phyloP scores from a whole-genome alignment of 2,329 filamentous ascomycete species.

The Tolypocladium guangdongense region DNA sequence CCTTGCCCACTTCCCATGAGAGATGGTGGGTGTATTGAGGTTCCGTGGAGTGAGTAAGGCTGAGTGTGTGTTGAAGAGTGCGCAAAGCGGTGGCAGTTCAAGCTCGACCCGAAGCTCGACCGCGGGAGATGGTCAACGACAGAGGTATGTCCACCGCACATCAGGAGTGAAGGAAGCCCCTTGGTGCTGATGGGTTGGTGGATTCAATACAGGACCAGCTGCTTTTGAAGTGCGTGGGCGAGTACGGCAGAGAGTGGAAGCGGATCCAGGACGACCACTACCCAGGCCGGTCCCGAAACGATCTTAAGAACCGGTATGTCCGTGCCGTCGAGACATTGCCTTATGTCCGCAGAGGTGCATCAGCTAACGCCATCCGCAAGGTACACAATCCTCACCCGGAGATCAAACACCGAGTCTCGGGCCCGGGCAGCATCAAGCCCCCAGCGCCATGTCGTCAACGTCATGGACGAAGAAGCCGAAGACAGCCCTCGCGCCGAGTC shows the following conservation, averaged over 20 bases:
- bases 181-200: neutral
- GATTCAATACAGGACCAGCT: conserved; percentile 7
- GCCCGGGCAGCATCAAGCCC: too few relatives aligned
- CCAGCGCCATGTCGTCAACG: too few relatives aligned
- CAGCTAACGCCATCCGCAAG: too few relatives aligned
- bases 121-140: conserved; percentile 11
- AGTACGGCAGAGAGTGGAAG: conserved; percentile 13
- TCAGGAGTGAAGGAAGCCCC: neutral
- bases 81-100: conserved; percentile 34
- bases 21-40: too few relatives aligned
- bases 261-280: conserved; percentile 9
- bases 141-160: conserved; percentile 7
- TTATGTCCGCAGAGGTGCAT: too few relatives aligned
- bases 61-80: conserved; percentile 21
- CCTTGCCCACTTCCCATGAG: too few relatives aligned
- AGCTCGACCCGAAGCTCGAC: conserved; percentile 27
- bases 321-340: too few relatives aligned
- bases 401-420: too few relatives aligned
- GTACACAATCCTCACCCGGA: too few relatives aligned
- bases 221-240: conserved; percentile 6
- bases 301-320: conserved; percentile 10
- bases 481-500: too few relatives aligned
- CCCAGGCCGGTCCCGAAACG: conserved; percentile 10
- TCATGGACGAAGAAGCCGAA: too few relatives aligned
- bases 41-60: too few relatives aligned